These are phyloP conservation scores for Capsella bursapastoris DNA, from an alignment of 345 rosid genomes.

Conservation along the genomic window DNA sequence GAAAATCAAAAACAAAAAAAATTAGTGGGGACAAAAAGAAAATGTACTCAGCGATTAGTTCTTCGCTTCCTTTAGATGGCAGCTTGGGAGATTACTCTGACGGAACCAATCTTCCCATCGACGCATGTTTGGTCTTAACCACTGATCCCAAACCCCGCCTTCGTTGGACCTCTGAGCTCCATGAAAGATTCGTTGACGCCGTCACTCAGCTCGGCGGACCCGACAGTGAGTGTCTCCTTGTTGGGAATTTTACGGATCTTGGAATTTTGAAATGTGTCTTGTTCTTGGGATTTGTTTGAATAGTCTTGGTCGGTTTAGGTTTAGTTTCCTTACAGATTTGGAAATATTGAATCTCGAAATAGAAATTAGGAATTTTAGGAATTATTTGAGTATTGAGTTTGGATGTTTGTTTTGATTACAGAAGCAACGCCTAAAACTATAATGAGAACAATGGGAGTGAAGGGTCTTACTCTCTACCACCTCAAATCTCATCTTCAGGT, in stretches of 20 bases:
- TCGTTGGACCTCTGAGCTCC: constrained; percentile 97
- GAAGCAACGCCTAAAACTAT: constrained; percentile 96
- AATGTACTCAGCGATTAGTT: constrained; percentile 74
- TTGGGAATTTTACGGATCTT: constrained; percentile 23
- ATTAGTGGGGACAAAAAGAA: background rate
- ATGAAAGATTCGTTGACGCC: constrained; percentile 90
- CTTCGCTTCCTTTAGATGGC: constrained; percentile 75
- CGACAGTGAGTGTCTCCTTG: constrained; percentile 60
- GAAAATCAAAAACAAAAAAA: background rate
- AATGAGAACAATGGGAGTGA: constrained; percentile 92
- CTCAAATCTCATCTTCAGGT: constrained; percentile 97
- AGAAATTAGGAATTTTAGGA: background rate
- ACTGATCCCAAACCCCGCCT: constrained; percentile 97
- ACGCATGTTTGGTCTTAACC: constrained; percentile 81
- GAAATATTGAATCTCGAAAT: background rate
- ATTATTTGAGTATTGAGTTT: background rate
- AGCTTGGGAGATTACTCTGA: constrained; percentile 55
- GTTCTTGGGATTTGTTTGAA: background rate
- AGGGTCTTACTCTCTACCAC: constrained; percentile 94
- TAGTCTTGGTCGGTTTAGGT: background rate
- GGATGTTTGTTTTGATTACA: constrained; percentile 37
- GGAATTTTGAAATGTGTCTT: background rate
- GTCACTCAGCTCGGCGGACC: constrained; percentile 97
- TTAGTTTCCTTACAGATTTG: background rate
- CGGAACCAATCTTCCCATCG: constrained; percentile 68